These are phyloP conservation scores for Aspergillus pseudonomiae DNA, from an alignment of 2,329 filamentous ascomycete species.

Conservation along the genomic window DNA sequence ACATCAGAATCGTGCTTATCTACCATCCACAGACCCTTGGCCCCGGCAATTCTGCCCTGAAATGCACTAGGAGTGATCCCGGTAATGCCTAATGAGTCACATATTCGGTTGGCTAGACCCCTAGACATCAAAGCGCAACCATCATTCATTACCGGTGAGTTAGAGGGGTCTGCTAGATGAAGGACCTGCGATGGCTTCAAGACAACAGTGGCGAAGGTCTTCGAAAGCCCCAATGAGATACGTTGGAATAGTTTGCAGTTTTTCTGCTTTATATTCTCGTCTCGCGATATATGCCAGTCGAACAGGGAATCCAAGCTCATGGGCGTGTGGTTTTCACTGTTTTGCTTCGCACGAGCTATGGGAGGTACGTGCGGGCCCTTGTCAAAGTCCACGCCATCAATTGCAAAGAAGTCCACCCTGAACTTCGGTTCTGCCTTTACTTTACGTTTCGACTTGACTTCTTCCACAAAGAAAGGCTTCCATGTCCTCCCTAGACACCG, in stretches of 20 bases:
- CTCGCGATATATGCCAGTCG: slow-evolving; percentile 49
- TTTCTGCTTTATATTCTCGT: slow-evolving; percentile 39
- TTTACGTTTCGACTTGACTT: slow-evolving; percentile 39
- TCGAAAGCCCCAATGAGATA: slow-evolving; percentile 47
- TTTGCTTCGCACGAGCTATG: slow-evolving; percentile 28
- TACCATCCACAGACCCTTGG: slow-evolving; percentile 65
- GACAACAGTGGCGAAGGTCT: slow-evolving; percentile 44
- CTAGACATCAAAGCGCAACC: slow-evolving; percentile 60
- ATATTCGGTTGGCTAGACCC: slow-evolving; percentile 52
- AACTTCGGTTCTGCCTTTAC: slow-evolving; percentile 27
- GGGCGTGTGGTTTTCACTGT: slow-evolving; percentile 33
- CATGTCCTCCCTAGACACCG: slow-evolving; percentile 47
- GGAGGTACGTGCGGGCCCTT: slow-evolving; percentile 8
- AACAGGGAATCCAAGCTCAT: slow-evolving; percentile 45
- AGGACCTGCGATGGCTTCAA: slow-evolving; percentile 43
- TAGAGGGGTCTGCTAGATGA: slow-evolving; percentile 32
- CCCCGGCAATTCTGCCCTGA: slow-evolving; percentile 62
- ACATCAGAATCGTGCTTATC: slow-evolving; percentile 42
- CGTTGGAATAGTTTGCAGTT: slow-evolving; percentile 52
- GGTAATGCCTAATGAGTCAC: slow-evolving; percentile 45
- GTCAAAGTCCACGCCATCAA: slow-evolving; percentile 46
- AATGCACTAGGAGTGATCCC: slow-evolving; percentile 53
- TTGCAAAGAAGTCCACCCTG: slow-evolving; percentile 48
- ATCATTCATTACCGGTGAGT: slow-evolving; percentile 49
- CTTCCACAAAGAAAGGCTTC: slow-evolving; percentile 49